phyloP scores from a whole-genome alignment of 148 eudicot species.

The Rheum nobile region DNA sequence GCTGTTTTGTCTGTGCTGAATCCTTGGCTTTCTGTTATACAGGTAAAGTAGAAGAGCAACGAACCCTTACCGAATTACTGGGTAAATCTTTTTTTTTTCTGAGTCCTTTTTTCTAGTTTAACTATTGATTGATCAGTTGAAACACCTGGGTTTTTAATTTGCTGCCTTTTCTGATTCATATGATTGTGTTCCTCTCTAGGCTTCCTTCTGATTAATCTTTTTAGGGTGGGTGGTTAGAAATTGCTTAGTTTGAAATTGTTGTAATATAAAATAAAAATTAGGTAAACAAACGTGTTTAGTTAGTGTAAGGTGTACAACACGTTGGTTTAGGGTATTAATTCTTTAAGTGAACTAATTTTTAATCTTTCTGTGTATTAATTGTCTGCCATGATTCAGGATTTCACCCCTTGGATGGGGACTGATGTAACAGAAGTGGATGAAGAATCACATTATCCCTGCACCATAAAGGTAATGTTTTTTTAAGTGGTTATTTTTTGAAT shows the following conservation, averaged over 20 bases:
- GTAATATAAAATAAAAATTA: neutral
- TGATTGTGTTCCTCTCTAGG: neutral
- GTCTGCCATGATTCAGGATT: neutral
- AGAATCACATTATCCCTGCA: neutral
- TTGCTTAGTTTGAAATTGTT: neutral
- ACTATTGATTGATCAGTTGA: neutral
- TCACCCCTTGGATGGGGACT: conserved; percentile 8
- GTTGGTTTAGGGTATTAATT: no score
- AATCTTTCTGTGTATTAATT: neutral
- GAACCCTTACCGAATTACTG: neutral
- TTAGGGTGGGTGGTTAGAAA: neutral
- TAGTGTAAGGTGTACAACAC: neutral
- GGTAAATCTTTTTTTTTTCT: neutral
- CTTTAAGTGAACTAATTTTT: neutral
- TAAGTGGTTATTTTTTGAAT: neutral
- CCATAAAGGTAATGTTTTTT: neutral
- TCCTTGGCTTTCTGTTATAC: neutral
- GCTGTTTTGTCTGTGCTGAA: neutral
- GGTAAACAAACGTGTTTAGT: neutral
- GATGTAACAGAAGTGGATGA: neutral
- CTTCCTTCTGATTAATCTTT: neutral
- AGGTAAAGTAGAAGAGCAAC: neutral
- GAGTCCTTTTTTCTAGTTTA: neutral
- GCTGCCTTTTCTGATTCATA: neutral
- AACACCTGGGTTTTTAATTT: neutral